Evolutionary conservation across 345 rosid genomes (phyloP).

Genomic region (Bruguiera sexangula): DNA sequence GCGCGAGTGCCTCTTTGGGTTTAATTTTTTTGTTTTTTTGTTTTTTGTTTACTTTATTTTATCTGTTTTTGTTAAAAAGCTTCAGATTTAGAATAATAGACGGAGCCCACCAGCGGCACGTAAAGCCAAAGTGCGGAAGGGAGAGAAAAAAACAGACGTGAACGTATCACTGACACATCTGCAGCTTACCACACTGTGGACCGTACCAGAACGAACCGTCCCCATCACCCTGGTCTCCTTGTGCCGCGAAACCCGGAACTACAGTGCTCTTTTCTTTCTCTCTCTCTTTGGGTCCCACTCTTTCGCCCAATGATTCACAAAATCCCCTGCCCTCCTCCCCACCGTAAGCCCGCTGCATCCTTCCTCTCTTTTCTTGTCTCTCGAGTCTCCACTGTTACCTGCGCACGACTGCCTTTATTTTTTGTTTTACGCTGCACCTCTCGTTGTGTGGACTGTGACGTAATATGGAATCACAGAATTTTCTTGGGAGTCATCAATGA

Average conservation of each 20-base stretch:
- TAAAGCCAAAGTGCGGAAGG: too few species aligned
- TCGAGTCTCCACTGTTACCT: too few species aligned
- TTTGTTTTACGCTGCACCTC: too few species aligned
- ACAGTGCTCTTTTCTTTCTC: slow-evolving; percentile 22
- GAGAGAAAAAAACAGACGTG: slow-evolving; percentile 19
- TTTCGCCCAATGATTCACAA: too few species aligned
- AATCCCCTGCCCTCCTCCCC: not conserved
- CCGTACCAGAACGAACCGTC: slow-evolving; percentile 30
- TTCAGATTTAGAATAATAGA: too few species aligned
- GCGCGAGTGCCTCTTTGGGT: too few species aligned
- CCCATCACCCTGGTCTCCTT: slow-evolving; percentile 28
- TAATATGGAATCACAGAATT: slow-evolving; percentile 18
- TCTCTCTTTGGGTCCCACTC: not conserved
- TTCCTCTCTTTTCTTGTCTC: not conserved
- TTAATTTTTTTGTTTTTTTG: too few species aligned
- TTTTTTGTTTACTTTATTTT: too few species aligned
- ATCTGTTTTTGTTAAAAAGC: too few species aligned
- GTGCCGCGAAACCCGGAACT: slow-evolving; percentile 55
- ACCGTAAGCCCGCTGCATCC: not conserved
- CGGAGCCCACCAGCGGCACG: too few species aligned
- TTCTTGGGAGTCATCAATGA: slow-evolving; percentile 8
- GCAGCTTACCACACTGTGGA: not conserved
- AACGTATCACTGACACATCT: slow-evolving; percentile 34
- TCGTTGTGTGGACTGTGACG: slow-evolving; percentile 9
- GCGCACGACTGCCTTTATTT: too few species aligned